Evolutionary conservation across 1,284 basidiomycete species (phyloP), one percentile per base, ranked within the genome.

Genomic region (Rhodotorula glutinis): DNA sequence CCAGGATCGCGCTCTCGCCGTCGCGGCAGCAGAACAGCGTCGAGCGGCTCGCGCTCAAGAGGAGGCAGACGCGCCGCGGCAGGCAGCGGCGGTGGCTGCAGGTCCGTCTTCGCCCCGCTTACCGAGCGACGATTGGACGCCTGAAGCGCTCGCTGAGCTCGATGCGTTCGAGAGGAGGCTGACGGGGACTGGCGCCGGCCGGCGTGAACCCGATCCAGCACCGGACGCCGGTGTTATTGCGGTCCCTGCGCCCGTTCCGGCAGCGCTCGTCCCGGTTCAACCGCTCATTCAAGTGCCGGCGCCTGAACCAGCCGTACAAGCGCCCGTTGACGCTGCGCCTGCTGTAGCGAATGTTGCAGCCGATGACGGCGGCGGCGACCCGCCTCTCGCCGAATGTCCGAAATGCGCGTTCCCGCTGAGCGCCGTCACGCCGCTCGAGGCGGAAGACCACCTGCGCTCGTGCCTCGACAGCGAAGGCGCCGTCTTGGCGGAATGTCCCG

Each of bases 401-500:
- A 57, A 59, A n/a, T 68, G 66, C 44, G 17, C 21, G 43, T 19
- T 54, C 27, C 23, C 44, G 7, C 52, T 67, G 49, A 25, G 13
- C n/a, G 10, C 23, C n/a, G 13, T 54, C 56, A 10, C 44, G 11
- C 11, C 29, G 29, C n/a, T 47, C 17, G 46, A 33, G 0, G 29
- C 44, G 30, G 66, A 68, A 52, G n/a, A 51, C 4, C 66, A 68
- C 59, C 30, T 68, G 13, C 59, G 59, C 13, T 2, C 27, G 9
- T 68, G 66, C 43, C 60, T 68, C 59, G 52, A 57, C 38, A n/a
- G 53, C 9, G 59, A 29, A 5, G 29, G n/a, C 19, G 62, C 55
- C 51, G n/a, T n/a, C 14, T 40, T 53, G 5, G 5, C 16, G 10
- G 62, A 53, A 21, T 68, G 66, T 29, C 66, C 66, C 2, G 66